phyloP scores from a whole-genome alignment of 176 grass and related monocot species.

The Aegilops sharonensis region DNA sequence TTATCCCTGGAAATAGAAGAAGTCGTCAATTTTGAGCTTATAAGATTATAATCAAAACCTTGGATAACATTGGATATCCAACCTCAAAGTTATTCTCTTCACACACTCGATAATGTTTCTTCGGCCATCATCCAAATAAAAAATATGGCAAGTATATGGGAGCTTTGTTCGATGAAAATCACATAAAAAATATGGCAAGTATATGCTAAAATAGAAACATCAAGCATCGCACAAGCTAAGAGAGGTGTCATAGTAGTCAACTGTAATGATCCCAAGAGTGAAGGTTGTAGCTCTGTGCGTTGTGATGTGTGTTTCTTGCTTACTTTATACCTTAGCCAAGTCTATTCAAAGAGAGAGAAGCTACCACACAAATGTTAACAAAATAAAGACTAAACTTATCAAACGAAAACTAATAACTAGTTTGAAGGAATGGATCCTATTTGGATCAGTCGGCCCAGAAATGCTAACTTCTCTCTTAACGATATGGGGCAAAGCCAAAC shows the following conservation, averaged over 20 bases:
- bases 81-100: neutral
- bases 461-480: too few relatives aligned
- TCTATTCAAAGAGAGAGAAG: neutral
- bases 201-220: neutral
- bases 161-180: neutral
- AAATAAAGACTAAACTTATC: neutral
- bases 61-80: neutral
- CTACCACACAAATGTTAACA: too few relatives aligned
- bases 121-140: too few relatives aligned
- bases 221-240: neutral
- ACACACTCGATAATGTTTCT: too few relatives aligned
- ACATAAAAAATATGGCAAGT: neutral
- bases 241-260: neutral
- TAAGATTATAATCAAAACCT: neutral
- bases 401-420: neutral
- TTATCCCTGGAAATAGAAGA: neutral
- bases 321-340: neutral
- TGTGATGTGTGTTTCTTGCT: neutral
- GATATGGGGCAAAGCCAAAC: too few relatives aligned
- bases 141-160: too few relatives aligned
- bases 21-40: neutral
- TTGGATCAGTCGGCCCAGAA: too few relatives aligned
- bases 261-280: neutral
- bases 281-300: neutral
- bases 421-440: neutral